Conservation (phyloP, 257 asterid genomes). For the Scutellaria baicalensis region DNA sequence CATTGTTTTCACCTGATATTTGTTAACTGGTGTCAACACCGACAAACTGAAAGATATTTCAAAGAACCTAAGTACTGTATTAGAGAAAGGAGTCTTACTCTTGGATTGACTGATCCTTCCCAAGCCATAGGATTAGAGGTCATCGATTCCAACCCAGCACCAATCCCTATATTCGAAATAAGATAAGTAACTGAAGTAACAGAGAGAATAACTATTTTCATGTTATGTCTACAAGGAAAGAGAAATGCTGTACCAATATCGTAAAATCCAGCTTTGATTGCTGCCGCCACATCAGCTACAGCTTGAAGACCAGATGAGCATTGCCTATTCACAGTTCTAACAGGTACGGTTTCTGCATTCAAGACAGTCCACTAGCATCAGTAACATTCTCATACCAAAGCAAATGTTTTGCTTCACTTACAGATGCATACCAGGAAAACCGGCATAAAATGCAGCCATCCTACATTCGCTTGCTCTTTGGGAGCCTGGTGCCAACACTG, state of each 20-base stretch:
- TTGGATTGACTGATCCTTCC: conserved; percentile 97
- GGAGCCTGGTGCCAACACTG: conserved; percentile 95
- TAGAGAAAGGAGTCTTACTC: conserved; percentile 37
- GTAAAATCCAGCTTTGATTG: conserved; percentile 97
- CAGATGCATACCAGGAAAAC: conserved; percentile 73
- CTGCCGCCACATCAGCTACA: conserved; percentile 99
- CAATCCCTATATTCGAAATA: conserved; percentile 61
- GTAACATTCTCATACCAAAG: background rate
- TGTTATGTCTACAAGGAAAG: background rate
- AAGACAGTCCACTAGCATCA: background rate
- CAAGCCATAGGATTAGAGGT: conserved; percentile 87
- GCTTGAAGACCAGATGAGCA: conserved; percentile 99
- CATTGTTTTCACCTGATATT: conserved; percentile 60
- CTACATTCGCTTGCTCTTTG: conserved; percentile 98
- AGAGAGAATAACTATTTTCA: background rate
- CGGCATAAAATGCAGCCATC: conserved; percentile 99
- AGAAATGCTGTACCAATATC: conserved; percentile 58
- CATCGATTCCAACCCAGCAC: conserved; percentile 99
- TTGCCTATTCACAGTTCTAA: conserved; percentile 96
- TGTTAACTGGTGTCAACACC: background rate
- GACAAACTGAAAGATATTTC: background rate
- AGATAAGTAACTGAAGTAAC: conserved; percentile 1
- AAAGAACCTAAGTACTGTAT: background rate
- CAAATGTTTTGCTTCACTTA: background rate
- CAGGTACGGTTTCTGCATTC: conserved; percentile 84